Base-by-base conservation (phyloP, 208 protist species). In the Leishmania arabica region DNA sequence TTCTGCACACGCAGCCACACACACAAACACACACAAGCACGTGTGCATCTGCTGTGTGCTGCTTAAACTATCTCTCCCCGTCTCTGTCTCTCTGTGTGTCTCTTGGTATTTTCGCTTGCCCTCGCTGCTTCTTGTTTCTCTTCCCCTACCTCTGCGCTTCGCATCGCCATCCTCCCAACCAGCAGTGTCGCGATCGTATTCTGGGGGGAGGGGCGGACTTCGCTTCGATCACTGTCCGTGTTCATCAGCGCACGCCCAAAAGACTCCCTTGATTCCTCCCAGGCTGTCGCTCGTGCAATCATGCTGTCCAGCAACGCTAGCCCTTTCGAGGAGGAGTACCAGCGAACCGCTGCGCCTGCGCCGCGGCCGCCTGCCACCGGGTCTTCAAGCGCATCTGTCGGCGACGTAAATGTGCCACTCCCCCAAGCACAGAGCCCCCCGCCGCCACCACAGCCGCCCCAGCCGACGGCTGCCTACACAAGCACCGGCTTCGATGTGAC, bases 301-400 rank as follows among this genome's bases (percentile, higher is more conserved):
- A 86, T 86, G 82, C 82, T 86, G 31, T 71, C 54, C 54, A 76
- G 71, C 72, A 75, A 58, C 37, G 27, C 70, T 6, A 86, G 71
- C 58, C 82, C 82, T 40, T 86, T 82, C 66, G 82, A 86, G 53
- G 82, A 56, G 78, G 82, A 86, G 73, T 82, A 80, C 54, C 78
- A 79, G 73, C 82, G 82, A 54, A 72, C 78, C 45, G 73, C 78
- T 24, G 34, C 56, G 21, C 65, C 78, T 13, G 6, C 77, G 2
- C 37, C 64, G 7, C 47, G 34, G 42, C 31, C 62, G 34, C 56
- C 74, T 21, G 17, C 65, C 27, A 60, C 60, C 45, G 17, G 21
- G 56, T 11, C 56, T 27, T 37, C 76, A 31, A 71, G 17, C 47
- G 45, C n/a, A 31, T 6, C 65, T 49, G 31, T 31, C 75, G 17